phyloP scores from a whole-genome alignment of 164 flowering plant genomes.

The Litsea cubeba region DNA sequence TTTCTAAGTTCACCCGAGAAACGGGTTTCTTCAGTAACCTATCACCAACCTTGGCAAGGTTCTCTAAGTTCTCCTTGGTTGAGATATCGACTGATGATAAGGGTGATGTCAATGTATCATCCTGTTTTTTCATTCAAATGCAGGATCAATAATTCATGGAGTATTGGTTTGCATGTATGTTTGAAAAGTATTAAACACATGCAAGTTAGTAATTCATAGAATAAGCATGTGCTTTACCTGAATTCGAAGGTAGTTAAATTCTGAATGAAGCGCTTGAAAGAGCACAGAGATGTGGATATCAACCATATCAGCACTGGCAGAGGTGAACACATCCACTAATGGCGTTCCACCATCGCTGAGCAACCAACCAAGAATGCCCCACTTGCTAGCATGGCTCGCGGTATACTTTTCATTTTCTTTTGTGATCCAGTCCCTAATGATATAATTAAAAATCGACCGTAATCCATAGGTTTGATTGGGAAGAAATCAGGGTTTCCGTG shows the following conservation, averaged over 20 bases:
- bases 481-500: constrained; percentile 19
- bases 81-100: constrained; percentile 12
- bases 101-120: constrained; percentile 11
- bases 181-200: neutral
- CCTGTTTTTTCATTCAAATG: constrained; percentile 9
- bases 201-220: neutral
- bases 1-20: constrained; percentile 20
- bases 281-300: constrained; percentile 23
- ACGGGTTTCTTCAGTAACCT: constrained; percentile 16
- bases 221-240: constrained; percentile 15
- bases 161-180: neutral
- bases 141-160: neutral
- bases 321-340: constrained; percentile 24
- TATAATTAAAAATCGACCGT: constrained; percentile 20
- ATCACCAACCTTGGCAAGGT: constrained; percentile 19
- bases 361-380: constrained; percentile 37
- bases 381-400: constrained; percentile 23
- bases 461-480: constrained; percentile 22
- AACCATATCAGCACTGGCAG: constrained; percentile 30
- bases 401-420: constrained; percentile 16
- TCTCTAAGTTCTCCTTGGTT: constrained; percentile 15
- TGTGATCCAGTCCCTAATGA: constrained; percentile 37
- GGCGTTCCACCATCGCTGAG: constrained; percentile 19
- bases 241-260: constrained; percentile 28
- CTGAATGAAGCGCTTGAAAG: constrained; percentile 26